Conservation (phyloP, 352 stramenopile genomes). For the Saprolegnia parasitica region DNA sequence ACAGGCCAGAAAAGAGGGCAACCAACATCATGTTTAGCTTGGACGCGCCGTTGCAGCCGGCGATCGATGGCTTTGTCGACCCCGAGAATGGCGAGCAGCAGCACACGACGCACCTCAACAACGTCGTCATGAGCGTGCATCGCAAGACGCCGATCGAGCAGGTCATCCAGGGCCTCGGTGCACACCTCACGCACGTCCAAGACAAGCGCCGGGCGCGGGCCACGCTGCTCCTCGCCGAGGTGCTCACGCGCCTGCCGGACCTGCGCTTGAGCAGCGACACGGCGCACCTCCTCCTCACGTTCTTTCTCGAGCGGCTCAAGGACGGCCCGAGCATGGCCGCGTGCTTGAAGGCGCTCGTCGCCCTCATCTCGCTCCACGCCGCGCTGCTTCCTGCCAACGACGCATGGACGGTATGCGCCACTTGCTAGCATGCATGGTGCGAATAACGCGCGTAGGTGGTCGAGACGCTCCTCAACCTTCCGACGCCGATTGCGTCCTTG, state of each 20-base stretch:
- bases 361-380: conserved; percentile 64
- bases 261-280: conserved; percentile 65
- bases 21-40: conserved; percentile 65
- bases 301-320: conserved; percentile 78
- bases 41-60: conserved; percentile 72
- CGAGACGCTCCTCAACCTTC: neutral
- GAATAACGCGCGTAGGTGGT: neutral
- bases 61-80: conserved; percentile 83
- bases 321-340: conserved; percentile 79
- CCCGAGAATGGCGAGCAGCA: conserved; percentile 73
- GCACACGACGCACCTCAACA: conserved; percentile 85
- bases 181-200: conserved; percentile 57
- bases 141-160: conserved; percentile 67
- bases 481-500: conserved; percentile 74
- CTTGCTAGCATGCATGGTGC: neutral
- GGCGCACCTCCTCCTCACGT: conserved; percentile 70
- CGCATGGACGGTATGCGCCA: neutral
- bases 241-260: conserved; percentile 83
- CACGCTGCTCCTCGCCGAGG: conserved; percentile 80
- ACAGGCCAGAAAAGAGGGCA: no score
- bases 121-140: conserved; percentile 84
- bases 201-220: conserved; percentile 76
- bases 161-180: conserved; percentile 73
- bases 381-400: conserved; percentile 46
- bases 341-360: conserved; percentile 70